Evolutionary conservation across 345 rosid genomes (phyloP).

Genomic region (Eucalyptus regnans): DNA sequence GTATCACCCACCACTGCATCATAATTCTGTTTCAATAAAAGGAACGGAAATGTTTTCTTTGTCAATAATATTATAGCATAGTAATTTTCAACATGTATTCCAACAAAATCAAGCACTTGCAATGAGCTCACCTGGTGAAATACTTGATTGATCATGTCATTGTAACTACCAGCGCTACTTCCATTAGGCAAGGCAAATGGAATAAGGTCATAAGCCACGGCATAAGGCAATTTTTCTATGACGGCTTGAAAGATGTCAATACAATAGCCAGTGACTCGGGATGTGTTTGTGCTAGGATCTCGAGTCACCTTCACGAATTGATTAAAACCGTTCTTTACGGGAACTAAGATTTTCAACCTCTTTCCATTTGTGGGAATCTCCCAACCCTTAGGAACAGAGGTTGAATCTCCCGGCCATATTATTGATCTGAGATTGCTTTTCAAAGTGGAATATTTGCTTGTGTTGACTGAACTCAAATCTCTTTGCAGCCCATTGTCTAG

Average conservation of each 20-base stretch:
- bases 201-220: background rate
- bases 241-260: background rate
- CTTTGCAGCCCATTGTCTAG: background rate
- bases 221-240: background rate
- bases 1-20: background rate
- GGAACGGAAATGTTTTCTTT: background rate
- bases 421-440: background rate
- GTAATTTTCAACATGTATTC: too few species aligned
- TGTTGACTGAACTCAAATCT: background rate
- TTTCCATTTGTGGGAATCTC: background rate
- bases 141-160: background rate
- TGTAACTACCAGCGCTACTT: background rate
- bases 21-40: background rate
- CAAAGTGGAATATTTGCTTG: background rate
- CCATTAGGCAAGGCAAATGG: background rate
- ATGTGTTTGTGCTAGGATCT: background rate
- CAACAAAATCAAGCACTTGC: background rate
- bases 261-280: background rate
- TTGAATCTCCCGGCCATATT: background rate
- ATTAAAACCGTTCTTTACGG: background rate
- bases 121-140: background rate
- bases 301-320: background rate
- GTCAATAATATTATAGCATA: background rate
- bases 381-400: background rate
- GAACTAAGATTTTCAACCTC: background rate